Conservation (phyloP, 2,329 filamentous ascomycete genomes). For the Graphilbum sp. region DNA sequence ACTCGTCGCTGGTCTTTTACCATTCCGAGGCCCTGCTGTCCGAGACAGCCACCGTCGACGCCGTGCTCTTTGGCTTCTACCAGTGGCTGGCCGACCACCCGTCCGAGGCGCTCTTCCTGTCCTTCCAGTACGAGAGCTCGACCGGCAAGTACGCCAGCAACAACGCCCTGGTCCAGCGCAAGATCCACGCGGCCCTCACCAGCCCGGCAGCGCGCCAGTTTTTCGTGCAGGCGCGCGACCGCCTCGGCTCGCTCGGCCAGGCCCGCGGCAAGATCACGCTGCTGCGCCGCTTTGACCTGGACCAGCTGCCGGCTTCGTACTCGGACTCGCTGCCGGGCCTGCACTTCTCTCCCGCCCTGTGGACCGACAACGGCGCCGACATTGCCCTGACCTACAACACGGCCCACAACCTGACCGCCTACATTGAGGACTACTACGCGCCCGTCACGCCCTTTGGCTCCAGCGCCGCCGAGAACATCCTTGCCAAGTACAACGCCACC, state of each 20-base stretch:
- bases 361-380: slow-evolving; percentile 24
- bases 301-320: slow-evolving; percentile 18
- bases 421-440: slow-evolving; percentile 33
- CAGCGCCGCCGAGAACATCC: slow-evolving; percentile 20
- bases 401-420: slow-evolving; percentile 19
- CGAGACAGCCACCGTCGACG: slow-evolving; percentile 23
- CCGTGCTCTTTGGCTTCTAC: slow-evolving; percentile 30
- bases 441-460: slow-evolving; percentile 11
- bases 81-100: slow-evolving; percentile 29
- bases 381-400: slow-evolving; percentile 26
- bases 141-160: slow-evolving; percentile 16
- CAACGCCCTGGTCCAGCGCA: slow-evolving; percentile 19
- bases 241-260: slow-evolving; percentile 29
- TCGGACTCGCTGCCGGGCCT: slow-evolving; percentile 24
- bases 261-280: slow-evolving; percentile 26
- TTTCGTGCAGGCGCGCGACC: slow-evolving; percentile 29
- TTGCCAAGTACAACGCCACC: slow-evolving; percentile 27
- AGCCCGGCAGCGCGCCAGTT: slow-evolving; percentile 21
- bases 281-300: slow-evolving; percentile 27
- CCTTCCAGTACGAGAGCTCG: slow-evolving; percentile 27
- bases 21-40: slow-evolving; percentile 27
- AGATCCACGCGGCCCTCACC: slow-evolving; percentile 22
- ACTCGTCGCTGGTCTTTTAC: slow-evolving; percentile 29
- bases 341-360: slow-evolving; percentile 26
- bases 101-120: slow-evolving; percentile 27